Evolutionary conservation across 1,284 basidiomycete genomes (phyloP).

Genomic region (Fomitopsis pinicola): DNA sequence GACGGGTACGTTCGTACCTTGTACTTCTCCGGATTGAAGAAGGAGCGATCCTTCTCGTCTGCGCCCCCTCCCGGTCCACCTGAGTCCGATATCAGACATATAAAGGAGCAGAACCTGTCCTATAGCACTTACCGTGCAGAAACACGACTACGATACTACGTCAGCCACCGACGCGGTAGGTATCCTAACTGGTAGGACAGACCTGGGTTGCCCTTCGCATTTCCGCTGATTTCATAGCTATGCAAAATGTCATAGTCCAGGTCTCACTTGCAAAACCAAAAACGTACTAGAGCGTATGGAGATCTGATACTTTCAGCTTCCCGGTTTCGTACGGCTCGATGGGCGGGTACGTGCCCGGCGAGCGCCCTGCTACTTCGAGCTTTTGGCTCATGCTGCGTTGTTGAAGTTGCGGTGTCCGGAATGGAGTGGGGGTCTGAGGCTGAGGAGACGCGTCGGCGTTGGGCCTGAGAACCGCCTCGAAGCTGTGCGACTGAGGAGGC

Average conservation of each 20-base stretch:
- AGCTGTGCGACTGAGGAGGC: not conserved
- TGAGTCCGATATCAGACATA: constrained; percentile 18
- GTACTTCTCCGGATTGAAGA: constrained; percentile 84
- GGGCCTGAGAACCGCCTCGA: not conserved
- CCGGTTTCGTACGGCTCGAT: constrained; percentile 61
- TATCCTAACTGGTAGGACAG: not conserved
- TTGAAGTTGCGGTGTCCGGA: too few relatives aligned
- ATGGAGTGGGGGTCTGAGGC: not conserved
- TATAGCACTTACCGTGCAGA: constrained; percentile 55
- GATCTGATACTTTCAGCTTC: constrained; percentile 66
- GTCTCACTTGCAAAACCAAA: not conserved
- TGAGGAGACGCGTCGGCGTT: not conserved
- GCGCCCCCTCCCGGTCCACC: constrained; percentile 76
- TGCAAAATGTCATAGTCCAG: not conserved
- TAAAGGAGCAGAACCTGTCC: not conserved
- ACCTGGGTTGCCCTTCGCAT: constrained; percentile 71
- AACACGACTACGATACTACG: constrained; percentile 59
- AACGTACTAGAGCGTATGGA: constrained; percentile 79
- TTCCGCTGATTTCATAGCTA: constrained; percentile 82
- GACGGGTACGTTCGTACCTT: constrained; percentile 40
- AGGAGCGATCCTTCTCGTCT: constrained; percentile 62
- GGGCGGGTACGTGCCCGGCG: constrained; percentile 23
- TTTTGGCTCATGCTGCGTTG: not conserved
- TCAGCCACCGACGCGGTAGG: not conserved
- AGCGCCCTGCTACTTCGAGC: not conserved